Evolutionary conservation across 306 rosid species (phyloP).

Genomic region (Clitoria ternatea): DNA sequence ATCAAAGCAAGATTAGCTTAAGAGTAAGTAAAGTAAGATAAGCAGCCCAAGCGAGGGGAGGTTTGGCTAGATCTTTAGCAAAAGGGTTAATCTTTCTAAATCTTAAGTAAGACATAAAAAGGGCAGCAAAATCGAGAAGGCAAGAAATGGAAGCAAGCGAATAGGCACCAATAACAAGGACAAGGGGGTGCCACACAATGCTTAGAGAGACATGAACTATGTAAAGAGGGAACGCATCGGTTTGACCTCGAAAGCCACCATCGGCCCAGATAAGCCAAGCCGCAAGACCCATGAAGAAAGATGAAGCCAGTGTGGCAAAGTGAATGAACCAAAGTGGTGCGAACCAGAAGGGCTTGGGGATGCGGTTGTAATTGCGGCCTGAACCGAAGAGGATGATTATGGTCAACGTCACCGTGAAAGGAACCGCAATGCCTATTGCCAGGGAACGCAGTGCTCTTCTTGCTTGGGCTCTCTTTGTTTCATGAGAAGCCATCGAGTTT

Average conservation of each 20-base stretch:
- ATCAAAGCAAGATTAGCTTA: constrained; percentile 29
- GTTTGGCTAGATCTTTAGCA: constrained; percentile 55
- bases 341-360: constrained; percentile 49
- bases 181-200: constrained; percentile 65
- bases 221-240: constrained; percentile 46
- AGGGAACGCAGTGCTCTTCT: constrained; percentile 49
- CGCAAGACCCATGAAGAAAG: constrained; percentile 58
- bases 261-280: constrained; percentile 85
- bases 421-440: constrained; percentile 42
- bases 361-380: constrained; percentile 27
- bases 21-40: constrained; percentile 41
- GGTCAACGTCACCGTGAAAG: constrained; percentile 31
- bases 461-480: constrained; percentile 36
- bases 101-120: constrained; percentile 34
- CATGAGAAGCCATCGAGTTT: constrained; percentile 23
- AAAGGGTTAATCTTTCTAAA: constrained; percentile 51
- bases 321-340: constrained; percentile 65
- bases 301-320: constrained; percentile 37
- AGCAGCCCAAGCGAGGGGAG: constrained; percentile 37
- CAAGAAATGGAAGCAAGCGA: constrained; percentile 34
- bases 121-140: constrained; percentile 35
- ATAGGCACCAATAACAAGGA: constrained; percentile 35
- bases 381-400: constrained; percentile 46
- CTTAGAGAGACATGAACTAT: constrained; percentile 40
- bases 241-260: constrained; percentile 47